Percentiles rank a stretch among this genome's conserved stretches.
phyloP scores from a whole-genome alignment of 108 stramenopile species.

The Cyclotella atomus region DNA sequence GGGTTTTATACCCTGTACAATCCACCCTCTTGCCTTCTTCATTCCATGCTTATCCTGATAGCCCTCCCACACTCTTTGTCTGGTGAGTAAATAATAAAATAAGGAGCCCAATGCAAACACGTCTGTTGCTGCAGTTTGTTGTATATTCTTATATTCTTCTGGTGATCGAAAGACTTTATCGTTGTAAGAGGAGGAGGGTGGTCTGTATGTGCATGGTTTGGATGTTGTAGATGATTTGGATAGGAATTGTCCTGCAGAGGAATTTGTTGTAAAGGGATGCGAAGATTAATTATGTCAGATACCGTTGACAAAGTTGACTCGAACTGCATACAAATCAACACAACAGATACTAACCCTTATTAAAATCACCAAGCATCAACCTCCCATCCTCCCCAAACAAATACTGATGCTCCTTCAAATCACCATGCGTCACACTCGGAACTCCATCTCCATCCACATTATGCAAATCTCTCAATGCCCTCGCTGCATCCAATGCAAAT shows the following conservation, averaged over 20 bases:
- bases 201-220: conserved; percentile 45
- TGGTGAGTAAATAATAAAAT: conserved; percentile 32
- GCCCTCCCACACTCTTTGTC: conserved; percentile 29
- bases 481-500: conserved; percentile 29
- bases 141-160: conserved; percentile 46
- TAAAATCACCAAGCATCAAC: conserved; percentile 29
- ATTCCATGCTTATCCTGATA: not conserved
- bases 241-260: conserved; percentile 30
- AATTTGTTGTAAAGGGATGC: too few relatives aligned
- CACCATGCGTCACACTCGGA: conserved; percentile 46
- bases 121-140: conserved; percentile 47
- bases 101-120: conserved; percentile 50
- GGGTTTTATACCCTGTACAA: conserved; percentile 32
- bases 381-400: conserved; percentile 30
- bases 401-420: conserved; percentile 46
- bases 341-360: not conserved
- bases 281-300: too few relatives aligned
- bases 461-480: conserved; percentile 41
- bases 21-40: conserved; percentile 21
- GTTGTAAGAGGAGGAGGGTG: conserved; percentile 35
- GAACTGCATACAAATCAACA: too few relatives aligned
- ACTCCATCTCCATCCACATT: conserved; percentile 49
- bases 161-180: conserved; percentile 45
- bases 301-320: too few relatives aligned
- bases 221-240: conserved; percentile 20